A percentile compares a stretch with the other conserved stretches of the same genome.
Conservation (phyloP, 345 rosid genomes). For the Isatis tinctoria region DNA sequence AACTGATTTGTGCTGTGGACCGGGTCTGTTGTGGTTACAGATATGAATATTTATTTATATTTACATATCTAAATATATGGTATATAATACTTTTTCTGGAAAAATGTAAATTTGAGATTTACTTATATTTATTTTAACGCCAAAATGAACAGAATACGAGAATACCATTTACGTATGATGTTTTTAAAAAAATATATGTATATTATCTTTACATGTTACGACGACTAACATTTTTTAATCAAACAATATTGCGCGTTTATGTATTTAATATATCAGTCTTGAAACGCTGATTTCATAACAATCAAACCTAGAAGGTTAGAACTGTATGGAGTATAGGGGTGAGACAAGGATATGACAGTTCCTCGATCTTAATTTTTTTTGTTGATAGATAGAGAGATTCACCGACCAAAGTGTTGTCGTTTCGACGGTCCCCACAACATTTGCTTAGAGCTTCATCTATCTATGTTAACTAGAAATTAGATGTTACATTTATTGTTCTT, state of each 20-base stretch:
- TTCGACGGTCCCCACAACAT: constrained; percentile 26
- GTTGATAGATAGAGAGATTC: constrained; percentile 21
- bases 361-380: neutral
- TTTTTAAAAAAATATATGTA: too few relatives aligned
- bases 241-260: neutral
- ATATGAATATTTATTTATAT: neutral
- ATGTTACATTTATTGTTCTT: constrained; percentile 26
- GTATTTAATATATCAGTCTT: neutral
- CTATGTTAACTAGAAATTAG: neutral
- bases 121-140: neutral
- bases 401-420: constrained; percentile 32
- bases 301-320: neutral
- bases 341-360: constrained; percentile 27
- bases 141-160: neutral
- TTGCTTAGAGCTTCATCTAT: constrained; percentile 30
- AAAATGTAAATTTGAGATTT: too few relatives aligned
- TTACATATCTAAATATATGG: neutral
- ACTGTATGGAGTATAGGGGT: neutral
- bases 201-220: too few relatives aligned
- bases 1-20: too few relatives aligned
- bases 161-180: neutral
- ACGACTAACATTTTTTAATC: too few relatives aligned
- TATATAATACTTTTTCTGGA: neutral
- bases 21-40: neutral
- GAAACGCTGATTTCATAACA: neutral